Evolutionary conservation across 2,329 filamentous ascomycete species (phyloP), one percentile per base, ranked within the genome.

Genomic region (Colletotrichum neosansevieriae): DNA sequence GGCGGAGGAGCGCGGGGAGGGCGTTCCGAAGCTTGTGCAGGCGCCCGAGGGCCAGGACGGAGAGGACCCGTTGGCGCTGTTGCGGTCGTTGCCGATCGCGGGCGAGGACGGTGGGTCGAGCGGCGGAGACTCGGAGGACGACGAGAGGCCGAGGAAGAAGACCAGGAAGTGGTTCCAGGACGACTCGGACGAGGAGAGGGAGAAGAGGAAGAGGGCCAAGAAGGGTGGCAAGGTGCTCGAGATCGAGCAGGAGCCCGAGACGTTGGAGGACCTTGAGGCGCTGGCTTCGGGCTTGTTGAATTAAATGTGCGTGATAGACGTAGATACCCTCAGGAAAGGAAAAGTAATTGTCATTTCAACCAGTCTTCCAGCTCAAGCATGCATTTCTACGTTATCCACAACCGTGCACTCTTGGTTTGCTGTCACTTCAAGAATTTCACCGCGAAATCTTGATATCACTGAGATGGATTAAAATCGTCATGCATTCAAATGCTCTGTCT

Each of bases 101-200:
- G 84, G 81, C 1, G 76, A 76, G 12, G 75, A n/a, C 29, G 29
- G 29, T 9, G 70, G 64, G 3, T 24, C 24, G 38, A 81, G 81
- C 2, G 83, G 81, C 2, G 76, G 80, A 1, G 76, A 76, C n/a
- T 75, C 71, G 9, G 70, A 66, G 3, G 66, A 71, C 29, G 63
- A 71, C 29, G 63, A 71, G 21, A 60, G 79, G 63, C 63, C 79
- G 72, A 79, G 77, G 69, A 92, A 91, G 85, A 90, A 88, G 78
- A 83, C 86, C 68, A 93, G 92, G 88, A 94, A 94, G 80, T 93
- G 91, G 91, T 94, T 94, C 81, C 85, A 94, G 78, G 87, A 90
- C 68, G 89, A 90, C 68, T 86, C 85, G 57, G 80, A 82, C 60
- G 80, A 79, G 56, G 76, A 76, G 57, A 74, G 74, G 57, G 75